phyloP scores from a whole-genome alignment of 768 basidiomycete species.

The Hydnomerulius pinastri region DNA sequence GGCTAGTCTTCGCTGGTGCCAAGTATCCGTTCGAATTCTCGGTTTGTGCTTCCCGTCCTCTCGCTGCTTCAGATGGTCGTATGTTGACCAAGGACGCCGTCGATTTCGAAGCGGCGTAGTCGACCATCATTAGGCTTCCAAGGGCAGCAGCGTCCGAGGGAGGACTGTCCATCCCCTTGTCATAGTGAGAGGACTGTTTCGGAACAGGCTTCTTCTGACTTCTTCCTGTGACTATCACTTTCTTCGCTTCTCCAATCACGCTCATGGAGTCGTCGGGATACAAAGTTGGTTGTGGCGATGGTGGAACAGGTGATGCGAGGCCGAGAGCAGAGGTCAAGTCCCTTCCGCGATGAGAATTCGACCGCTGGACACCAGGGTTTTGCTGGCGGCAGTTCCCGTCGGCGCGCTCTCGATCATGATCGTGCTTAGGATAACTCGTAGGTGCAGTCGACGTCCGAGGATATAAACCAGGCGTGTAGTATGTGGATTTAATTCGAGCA shows the following conservation, averaged over 20 bases:
- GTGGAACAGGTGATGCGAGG: conserved; percentile 35
- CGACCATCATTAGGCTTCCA: conserved; percentile 64
- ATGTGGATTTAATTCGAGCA: conserved; percentile 68
- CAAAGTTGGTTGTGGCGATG: conserved; percentile 62
- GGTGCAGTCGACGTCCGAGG: conserved; percentile 54
- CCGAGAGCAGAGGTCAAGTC: conserved; percentile 43
- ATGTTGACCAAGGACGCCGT: conserved; percentile 35
- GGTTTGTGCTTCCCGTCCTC: conserved; percentile 29
- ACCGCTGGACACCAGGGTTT: conserved; percentile 32
- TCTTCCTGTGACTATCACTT: conserved; percentile 23
- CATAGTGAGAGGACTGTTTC: conserved; percentile 15
- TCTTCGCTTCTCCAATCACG: conserved; percentile 45
- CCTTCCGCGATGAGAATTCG: conserved; percentile 45
- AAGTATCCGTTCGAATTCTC: conserved; percentile 1
- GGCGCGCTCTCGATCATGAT: conserved; percentile 35
- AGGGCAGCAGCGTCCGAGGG: conserved; percentile 46
- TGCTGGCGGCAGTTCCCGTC: conserved; percentile 31
- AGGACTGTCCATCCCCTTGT: conserved; percentile 17
- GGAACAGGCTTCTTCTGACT: conserved; percentile 38
- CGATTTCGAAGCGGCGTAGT: conserved; percentile 47
- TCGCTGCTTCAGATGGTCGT: conserved; percentile 23
- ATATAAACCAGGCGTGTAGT: conserved; percentile 56
- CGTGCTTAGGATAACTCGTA: conserved; percentile 34
- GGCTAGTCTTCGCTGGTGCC: conserved; percentile 21
- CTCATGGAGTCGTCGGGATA: conserved; percentile 77